These are phyloP conservation scores for Lepraria neglecta DNA, from an alignment of 495 filamentous ascomycete genomes.

Conservation along the genomic window DNA sequence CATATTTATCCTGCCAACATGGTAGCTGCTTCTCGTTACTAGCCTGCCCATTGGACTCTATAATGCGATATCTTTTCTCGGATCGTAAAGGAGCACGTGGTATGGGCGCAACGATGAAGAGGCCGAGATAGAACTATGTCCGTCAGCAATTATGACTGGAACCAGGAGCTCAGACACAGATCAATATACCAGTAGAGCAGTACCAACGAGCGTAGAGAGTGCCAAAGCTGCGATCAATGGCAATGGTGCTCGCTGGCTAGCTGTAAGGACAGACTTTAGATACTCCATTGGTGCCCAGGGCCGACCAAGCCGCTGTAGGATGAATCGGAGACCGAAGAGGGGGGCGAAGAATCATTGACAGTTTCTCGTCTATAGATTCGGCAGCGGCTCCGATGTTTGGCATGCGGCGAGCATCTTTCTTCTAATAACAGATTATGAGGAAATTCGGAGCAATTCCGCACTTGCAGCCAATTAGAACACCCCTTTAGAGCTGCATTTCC, in stretches of 20 bases:
- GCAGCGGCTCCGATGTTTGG: too few relatives aligned
- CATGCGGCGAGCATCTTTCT: too few relatives aligned
- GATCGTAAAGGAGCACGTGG: slow-evolving; percentile 68
- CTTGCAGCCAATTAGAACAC: too few relatives aligned
- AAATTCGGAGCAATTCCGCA: too few relatives aligned
- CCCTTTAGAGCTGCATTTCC: too few relatives aligned
- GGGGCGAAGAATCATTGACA: background rate
- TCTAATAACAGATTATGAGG: too few relatives aligned
- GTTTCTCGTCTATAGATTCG: too few relatives aligned
- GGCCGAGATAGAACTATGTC: slow-evolving; percentile 67
- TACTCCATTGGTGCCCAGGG: background rate
- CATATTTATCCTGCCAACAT: slow-evolving; percentile 73
- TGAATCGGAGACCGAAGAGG: background rate
- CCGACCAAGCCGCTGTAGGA: background rate
- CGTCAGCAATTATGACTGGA: too few relatives aligned
- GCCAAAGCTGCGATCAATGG: too few relatives aligned
- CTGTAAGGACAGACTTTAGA: background rate
- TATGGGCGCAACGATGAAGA: slow-evolving; percentile 70
- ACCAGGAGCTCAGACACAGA: too few relatives aligned
- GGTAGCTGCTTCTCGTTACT: slow-evolving; percentile 59
- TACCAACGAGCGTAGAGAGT: too few relatives aligned
- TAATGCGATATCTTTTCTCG: slow-evolving; percentile 80
- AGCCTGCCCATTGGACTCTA: slow-evolving; percentile 55
- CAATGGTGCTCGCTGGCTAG: background rate
- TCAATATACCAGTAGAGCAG: too few relatives aligned